Base-by-base conservation (phyloP, 2,329 filamentous ascomycete species). In the Colletotrichum sp. region DNA sequence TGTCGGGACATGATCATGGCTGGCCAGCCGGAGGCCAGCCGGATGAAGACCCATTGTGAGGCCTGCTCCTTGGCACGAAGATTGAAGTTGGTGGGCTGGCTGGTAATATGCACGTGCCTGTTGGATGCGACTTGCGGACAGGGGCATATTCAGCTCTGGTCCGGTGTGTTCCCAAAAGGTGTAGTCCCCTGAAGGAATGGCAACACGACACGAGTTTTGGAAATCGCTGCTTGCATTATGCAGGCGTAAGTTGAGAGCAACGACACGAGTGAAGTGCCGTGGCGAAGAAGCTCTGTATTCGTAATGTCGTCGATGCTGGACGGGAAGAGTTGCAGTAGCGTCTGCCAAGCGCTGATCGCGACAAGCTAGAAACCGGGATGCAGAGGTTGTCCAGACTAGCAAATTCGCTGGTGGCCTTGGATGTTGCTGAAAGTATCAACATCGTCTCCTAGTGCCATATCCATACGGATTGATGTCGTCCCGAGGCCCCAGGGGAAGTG, bases 121-220 rank as follows among this genome's bases (percentile, higher is more conserved):
- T 16, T 34, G 43, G 27, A 24, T 24, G 68, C 61, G 55, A 34
- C 38, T 71, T 38, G 61, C 27, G 61, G 61, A 55, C 71, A 65
- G 34, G 71, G 64, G 67, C 27, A 57, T 58, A 9, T n/a, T 47
- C 62, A 36, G 57, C 67, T 64, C 29, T 34, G 69, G 62, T 51
- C 27, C 67, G 68, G 62, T 21, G 18, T 63, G n/a, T 63, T 63
- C 71, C 57, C 34, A 55, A 58, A 71, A 59, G 55, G 67, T 70
- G 27, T 16, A 27, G 18, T 24, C 43, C 54, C 61, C 57, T 51
- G 71, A 12, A 27, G 21, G 31, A 13, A 43, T 29, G 34, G 21
- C 21, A 15, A 38, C 65, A 67, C 54, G 34, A 36, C 34, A 51
- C 11, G 43, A 51, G n/a, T 13, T 8, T 61, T 58, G 27, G 33